phyloP scores from a whole-genome alignment of 345 rosid species.

The Populus pruinosa region DNA sequence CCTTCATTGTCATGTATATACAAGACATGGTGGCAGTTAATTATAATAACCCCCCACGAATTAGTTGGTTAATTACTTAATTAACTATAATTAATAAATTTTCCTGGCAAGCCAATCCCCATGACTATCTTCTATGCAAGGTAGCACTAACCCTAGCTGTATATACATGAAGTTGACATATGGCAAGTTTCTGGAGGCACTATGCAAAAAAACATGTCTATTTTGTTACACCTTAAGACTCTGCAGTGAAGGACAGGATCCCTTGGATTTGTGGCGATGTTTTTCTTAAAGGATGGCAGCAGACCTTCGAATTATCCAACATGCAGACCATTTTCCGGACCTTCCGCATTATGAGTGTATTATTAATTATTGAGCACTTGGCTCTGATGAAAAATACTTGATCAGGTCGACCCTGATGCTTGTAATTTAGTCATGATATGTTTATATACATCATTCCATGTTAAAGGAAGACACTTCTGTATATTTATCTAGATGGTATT shows the following conservation, averaged over 20 bases:
- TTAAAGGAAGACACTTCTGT: no score
- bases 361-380: no score
- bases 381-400: no score
- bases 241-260: background rate
- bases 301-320: background rate
- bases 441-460: no score
- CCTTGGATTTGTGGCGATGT: constrained; percentile 1
- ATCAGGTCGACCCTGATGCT: no score
- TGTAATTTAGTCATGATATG: no score
- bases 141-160: background rate
- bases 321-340: constrained; percentile 9
- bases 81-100: no score
- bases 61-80: no score
- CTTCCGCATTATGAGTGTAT: background rate
- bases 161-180: constrained; percentile 19
- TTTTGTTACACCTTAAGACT: background rate
- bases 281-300: background rate
- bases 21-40: background rate
- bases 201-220: background rate
- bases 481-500: no score
- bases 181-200: constrained; percentile 18
- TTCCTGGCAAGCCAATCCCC: no score
- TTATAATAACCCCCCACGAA: background rate
- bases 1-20: background rate
- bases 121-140: background rate